These are phyloP conservation scores for Hymenoscyphus occultus DNA, from an alignment of 2,329 filamentous ascomycete genomes.

Conservation along the genomic window DNA sequence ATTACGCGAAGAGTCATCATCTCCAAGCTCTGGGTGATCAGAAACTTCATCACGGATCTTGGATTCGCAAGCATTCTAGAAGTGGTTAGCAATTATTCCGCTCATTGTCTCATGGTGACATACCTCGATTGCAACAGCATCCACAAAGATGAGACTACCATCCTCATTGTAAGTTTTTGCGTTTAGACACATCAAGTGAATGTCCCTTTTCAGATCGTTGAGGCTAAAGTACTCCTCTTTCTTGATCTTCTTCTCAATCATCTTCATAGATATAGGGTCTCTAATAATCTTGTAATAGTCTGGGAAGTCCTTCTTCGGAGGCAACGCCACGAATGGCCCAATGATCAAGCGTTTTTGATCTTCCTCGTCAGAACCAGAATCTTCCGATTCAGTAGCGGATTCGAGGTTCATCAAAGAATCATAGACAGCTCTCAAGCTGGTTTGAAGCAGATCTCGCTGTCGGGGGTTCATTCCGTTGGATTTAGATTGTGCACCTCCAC, in stretches of 20 bases:
- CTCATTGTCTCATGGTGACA: conserved; percentile 37
- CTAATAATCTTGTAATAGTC: conserved; percentile 95
- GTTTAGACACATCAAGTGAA: conserved; percentile 82
- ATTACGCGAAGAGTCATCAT: conserved; percentile 43
- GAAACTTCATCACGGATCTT: conserved; percentile 53
- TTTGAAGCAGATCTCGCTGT: conserved; percentile 75
- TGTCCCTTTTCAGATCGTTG: conserved; percentile 76
- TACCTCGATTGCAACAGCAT: conserved; percentile 92
- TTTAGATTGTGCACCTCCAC: conserved; percentile 62
- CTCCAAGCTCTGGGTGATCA: conserved; percentile 53
- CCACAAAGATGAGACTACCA: conserved; percentile 83
- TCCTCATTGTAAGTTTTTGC: conserved; percentile 97
- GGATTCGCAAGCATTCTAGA: conserved; percentile 54
- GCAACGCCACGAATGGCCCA: conserved; percentile 88
- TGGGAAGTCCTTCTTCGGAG: conserved; percentile 82
- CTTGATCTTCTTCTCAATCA: conserved; percentile 93
- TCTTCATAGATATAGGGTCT: conserved; percentile 92
- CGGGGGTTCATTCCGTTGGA: conserved; percentile 55
- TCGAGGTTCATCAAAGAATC: conserved; percentile 81
- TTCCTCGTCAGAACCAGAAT: conserved; percentile 54
- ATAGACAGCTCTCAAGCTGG: conserved; percentile 72
- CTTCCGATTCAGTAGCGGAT: conserved; percentile 64
- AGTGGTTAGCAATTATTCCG: conserved; percentile 36
- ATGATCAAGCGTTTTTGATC: conserved; percentile 77
- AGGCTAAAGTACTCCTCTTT: conserved; percentile 86